Base-by-base conservation (phyloP, 2,329 filamentous ascomycete genomes). In the Paracamarosporium sp. region DNA sequence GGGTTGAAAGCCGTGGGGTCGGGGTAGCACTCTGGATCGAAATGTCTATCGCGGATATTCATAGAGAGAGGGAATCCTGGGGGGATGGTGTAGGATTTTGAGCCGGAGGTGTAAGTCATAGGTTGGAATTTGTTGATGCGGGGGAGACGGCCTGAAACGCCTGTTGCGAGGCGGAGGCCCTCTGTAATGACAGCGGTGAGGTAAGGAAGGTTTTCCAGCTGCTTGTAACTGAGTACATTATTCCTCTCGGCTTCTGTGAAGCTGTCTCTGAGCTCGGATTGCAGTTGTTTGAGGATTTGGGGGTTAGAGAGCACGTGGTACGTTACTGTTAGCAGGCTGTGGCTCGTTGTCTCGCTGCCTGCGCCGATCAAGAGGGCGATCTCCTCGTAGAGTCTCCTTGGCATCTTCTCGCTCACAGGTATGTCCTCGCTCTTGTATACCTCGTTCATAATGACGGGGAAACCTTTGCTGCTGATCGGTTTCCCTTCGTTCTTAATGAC, bases 331-430 rank as follows among this genome's bases (percentile, higher is more conserved):
- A 63, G 60, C 9, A 77, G 50, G 6, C 69, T 55, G 1, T 72
- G 74, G 1, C 73, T 73, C 1, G 71, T 76, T 1, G 75, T 76
- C 55, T 78, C 76, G 4, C 71, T 76, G 8, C 75, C 76, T 0
- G 73, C 76, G 24, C 71, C 55, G 66, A 78, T 73, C 48, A 78
- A 68, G 30, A 61, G 44, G 1, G 31, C 13, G 12, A 56, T 53
- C 15, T 61, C 59, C 30, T 61, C 55, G 27, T 44, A 55, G 4
- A 61, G 43, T 8, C 59, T 30, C 22, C 44, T 30, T 0, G 5
- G 38, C 2, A 47, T 53, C 24, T 61, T 61, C 41, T 61, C 50
- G n/a, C 17, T 8, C 2, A 31, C 8, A 2, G 59, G 59, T 5
- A 61, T 27, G 17, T 61, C 50, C 3, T n/a, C 41, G 11, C 40